Percentiles rank a stretch among this genome's conserved stretches.
phyloP scores from a whole-genome alignment of 2,329 filamentous ascomycete species.

The Lachnum nothofagi region DNA sequence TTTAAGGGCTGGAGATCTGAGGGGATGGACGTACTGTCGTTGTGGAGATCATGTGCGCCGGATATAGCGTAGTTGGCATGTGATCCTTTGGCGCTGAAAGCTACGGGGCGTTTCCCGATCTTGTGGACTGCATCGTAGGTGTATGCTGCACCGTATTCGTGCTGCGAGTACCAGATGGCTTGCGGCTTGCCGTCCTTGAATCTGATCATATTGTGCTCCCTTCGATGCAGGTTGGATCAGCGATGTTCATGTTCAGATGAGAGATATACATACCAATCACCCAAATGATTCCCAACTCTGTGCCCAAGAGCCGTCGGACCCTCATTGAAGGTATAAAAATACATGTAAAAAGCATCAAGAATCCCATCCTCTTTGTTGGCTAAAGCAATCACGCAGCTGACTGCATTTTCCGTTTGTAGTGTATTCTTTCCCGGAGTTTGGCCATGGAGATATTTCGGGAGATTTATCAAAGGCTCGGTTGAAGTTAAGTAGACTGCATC shows the following conservation, averaged over 20 bases:
- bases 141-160: conserved; percentile 82
- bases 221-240: conserved; percentile 1
- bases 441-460: conserved; percentile 43
- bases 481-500: conserved; percentile 44
- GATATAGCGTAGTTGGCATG: conserved; percentile 67
- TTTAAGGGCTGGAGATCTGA: conserved; percentile 48
- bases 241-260: neutral
- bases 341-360: conserved; percentile 28
- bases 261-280: conserved; percentile 44
- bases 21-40: conserved; percentile 60
- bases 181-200: conserved; percentile 79
- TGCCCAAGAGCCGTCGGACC: conserved; percentile 19
- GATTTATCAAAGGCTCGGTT: conserved; percentile 37
- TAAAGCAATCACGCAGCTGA: conserved; percentile 62
- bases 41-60: conserved; percentile 57
- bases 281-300: conserved; percentile 44
- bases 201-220: conserved; percentile 81
- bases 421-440: conserved; percentile 43
- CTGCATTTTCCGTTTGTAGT: conserved; percentile 40
- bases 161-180: conserved; percentile 84
- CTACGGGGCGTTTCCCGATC: conserved; percentile 60
- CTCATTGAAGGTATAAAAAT: conserved; percentile 28
- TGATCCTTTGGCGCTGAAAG: conserved; percentile 62
- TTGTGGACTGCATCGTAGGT: conserved; percentile 84
- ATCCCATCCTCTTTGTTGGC: conserved; percentile 55